A percentile compares a stretch with the other conserved stretches of the same genome.
phyloP scores from a whole-genome alignment of 2,329 filamentous ascomycete genomes.

The Phaeosphaeriaceae sp. region DNA sequence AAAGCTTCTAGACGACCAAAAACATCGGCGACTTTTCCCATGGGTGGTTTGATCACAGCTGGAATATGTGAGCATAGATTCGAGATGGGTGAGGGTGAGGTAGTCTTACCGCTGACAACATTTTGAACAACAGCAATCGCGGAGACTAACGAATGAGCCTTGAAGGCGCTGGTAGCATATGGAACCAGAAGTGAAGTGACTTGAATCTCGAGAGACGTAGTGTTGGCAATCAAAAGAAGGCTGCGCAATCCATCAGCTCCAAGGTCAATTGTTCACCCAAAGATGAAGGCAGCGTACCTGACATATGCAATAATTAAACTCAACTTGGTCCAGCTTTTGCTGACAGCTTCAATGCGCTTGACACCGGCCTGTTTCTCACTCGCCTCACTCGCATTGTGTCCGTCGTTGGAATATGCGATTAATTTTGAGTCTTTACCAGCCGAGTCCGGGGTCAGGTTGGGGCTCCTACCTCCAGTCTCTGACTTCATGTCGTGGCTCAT shows the following conservation, averaged over 20 bases:
- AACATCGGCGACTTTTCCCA: slow-evolving; percentile 67
- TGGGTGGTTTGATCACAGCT: slow-evolving; percentile 65
- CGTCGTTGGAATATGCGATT: slow-evolving; percentile 6
- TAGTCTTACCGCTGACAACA: slow-evolving; percentile 57
- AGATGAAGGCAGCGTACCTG: slow-evolving; percentile 28
- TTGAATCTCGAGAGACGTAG: slow-evolving; percentile 71
- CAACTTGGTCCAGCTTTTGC: slow-evolving; percentile 56
- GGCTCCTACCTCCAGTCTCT: neutral
- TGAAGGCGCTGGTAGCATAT: slow-evolving; percentile 71
- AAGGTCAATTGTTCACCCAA: neutral
- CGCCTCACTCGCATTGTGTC: slow-evolving; percentile 8
- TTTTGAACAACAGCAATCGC: slow-evolving; percentile 69
- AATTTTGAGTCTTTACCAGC: slow-evolving; percentile 12
- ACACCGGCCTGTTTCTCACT: slow-evolving; percentile 53
- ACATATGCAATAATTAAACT: slow-evolving; percentile 57
- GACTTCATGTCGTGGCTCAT: slow-evolving; percentile 19
- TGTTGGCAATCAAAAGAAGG: slow-evolving; percentile 65
- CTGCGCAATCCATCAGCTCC: slow-evolving; percentile 26
- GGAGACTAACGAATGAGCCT: slow-evolving; percentile 68
- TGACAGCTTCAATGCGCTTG: slow-evolving; percentile 56
- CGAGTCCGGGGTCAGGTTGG: slow-evolving; percentile 6
- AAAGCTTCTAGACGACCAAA: slow-evolving; percentile 68
- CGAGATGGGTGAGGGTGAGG: neutral
- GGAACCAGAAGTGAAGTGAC: slow-evolving; percentile 66
- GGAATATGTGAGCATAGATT: neutral